Conservation (phyloP, 2,329 filamentous ascomycete species). For the Venturia pyrina region DNA sequence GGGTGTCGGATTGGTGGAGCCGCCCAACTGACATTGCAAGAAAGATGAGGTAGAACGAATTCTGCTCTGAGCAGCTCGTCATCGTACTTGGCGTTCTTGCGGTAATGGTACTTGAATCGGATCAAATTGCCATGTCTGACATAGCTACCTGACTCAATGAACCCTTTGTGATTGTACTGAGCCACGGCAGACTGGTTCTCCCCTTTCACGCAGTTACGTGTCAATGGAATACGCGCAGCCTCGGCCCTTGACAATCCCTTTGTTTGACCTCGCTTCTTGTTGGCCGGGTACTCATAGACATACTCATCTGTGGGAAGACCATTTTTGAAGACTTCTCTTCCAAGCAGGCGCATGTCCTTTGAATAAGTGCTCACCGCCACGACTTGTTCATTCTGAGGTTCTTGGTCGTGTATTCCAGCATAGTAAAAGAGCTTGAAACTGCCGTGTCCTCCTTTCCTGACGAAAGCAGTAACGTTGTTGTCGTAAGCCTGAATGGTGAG, state of each 20-base stretch:
- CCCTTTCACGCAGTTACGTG: conserved; percentile 37
- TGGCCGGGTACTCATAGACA: conserved; percentile 36
- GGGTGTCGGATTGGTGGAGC: conserved; percentile 40
- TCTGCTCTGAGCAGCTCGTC: conserved; percentile 48
- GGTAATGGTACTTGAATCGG: conserved; percentile 45
- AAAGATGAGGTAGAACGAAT: conserved; percentile 44
- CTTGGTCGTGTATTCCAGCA: conserved; percentile 29
- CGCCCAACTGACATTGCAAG: conserved; percentile 45
- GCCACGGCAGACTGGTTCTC: conserved; percentile 36
- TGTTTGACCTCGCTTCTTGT: conserved; percentile 21
- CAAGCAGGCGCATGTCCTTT: conserved; percentile 34
- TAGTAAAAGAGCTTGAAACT: conserved; percentile 27
- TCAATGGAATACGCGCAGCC: conserved; percentile 27
- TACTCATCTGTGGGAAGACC: conserved; percentile 37
- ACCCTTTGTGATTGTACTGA: conserved; percentile 43
- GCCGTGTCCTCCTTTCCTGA: conserved; percentile 29
- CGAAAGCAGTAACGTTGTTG: conserved; percentile 41
- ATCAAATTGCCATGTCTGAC: conserved; percentile 42
- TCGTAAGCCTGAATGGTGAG: conserved; percentile 39
- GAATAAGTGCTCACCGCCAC: conserved; percentile 39
- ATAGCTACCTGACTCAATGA: conserved; percentile 44
- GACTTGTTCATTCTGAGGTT: conserved; percentile 35
- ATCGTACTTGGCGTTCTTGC: conserved; percentile 42
- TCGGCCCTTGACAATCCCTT: conserved; percentile 29
- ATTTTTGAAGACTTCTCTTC: conserved; percentile 35